Conservation (phyloP, 2,329 filamentous ascomycete species). For the Venturia asperata region DNA sequence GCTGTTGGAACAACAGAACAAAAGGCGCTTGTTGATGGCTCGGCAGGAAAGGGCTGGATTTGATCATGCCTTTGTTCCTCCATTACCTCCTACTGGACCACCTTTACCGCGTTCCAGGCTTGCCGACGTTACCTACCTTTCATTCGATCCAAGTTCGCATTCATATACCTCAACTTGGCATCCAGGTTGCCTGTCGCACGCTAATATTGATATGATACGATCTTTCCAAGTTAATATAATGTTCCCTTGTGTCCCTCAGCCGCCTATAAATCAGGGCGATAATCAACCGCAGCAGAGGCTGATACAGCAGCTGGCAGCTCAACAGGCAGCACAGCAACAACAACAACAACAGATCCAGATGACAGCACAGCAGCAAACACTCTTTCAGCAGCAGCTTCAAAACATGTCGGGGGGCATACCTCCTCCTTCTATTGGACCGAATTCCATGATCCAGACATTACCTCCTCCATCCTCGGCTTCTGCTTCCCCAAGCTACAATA, state of each 20-base stretch:
- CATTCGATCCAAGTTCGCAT: not conserved
- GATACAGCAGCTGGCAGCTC: not conserved
- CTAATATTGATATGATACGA: conserved; percentile 9
- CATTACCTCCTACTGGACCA: conserved; percentile 23
- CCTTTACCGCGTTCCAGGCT: not conserved
- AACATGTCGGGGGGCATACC: not conserved
- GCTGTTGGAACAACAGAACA: conserved; percentile 80
- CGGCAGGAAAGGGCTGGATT: conserved; percentile 57
- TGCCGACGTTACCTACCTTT: not conserved
- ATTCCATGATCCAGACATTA: not conserved
- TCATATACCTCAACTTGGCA: not conserved
- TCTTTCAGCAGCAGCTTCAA: not conserved
- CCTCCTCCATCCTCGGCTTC: not conserved
- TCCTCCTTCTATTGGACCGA: not conserved
- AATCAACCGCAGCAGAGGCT: not conserved
- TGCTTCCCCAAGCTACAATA: not conserved
- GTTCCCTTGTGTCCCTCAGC: not conserved
- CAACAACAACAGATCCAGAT: not conserved
- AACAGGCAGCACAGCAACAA: not conserved
- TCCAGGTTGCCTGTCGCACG: conserved; percentile 2
- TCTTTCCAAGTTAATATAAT: not conserved
- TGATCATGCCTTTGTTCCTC: conserved; percentile 52
- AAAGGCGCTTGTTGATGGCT: conserved; percentile 80
- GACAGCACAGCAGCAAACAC: not conserved
- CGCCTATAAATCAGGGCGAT: not conserved